Conservation (phyloP, 768 basidiomycete species). For the Neoboletus subvelutipes region DNA sequence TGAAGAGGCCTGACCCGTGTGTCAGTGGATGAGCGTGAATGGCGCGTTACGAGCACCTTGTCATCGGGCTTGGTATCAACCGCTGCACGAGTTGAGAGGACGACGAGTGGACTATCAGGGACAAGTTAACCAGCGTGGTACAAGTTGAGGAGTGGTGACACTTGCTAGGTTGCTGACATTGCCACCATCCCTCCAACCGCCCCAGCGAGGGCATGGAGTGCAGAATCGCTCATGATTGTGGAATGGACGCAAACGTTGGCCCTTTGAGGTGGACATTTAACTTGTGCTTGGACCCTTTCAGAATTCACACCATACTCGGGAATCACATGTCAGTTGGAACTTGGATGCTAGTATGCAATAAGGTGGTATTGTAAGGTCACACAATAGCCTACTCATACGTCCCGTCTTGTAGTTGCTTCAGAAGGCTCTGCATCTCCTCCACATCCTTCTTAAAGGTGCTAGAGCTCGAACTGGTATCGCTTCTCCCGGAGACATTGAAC, state of each 20-base stretch:
- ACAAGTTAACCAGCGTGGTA: conserved; percentile 3
- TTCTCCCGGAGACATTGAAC: conserved; percentile 38
- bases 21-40: background rate
- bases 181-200: conserved; percentile 88
- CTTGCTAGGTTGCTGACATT: conserved; percentile 89
- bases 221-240: conserved; percentile 64
- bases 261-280: background rate
- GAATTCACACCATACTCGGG: background rate
- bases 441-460: conserved; percentile 70
- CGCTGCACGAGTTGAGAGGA: conserved; percentile 90
- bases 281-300: background rate
- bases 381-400: conserved; percentile 16
- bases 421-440: conserved; percentile 62
- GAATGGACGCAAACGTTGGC: background rate
- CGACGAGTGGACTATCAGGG: conserved; percentile 74
- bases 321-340: conserved; percentile 29
- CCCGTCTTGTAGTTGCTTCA: conserved; percentile 46
- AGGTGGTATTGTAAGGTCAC: background rate
- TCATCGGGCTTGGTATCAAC: conserved; percentile 80
- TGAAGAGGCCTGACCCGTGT: conserved; percentile 51
- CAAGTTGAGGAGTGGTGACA: conserved; percentile 2
- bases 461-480: conserved; percentile 44
- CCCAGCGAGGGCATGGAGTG: conserved; percentile 85
- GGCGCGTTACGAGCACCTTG: conserved; percentile 49
- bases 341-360: background rate